A percentile compares a stretch with the other conserved stretches of the same genome.
Conservation (phyloP, 1,139 yeast species). For the Candida buenavistaensis region DNA sequence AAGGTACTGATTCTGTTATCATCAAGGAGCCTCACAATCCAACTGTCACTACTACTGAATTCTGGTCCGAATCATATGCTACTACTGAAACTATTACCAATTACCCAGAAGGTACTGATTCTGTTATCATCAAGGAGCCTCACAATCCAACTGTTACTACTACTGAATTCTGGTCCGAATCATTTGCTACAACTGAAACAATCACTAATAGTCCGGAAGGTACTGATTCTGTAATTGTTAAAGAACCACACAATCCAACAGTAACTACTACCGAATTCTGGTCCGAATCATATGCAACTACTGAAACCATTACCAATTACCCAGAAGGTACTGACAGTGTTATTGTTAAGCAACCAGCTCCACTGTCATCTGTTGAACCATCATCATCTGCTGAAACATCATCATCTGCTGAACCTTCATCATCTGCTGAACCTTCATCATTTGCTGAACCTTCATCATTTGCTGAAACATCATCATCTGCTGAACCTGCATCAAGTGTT, state of each 20-base stretch:
- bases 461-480: background rate
- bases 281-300: background rate
- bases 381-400: background rate
- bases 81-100: conserved; percentile 12
- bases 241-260: conserved; percentile 16
- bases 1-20: conserved; percentile 18
- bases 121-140: conserved; percentile 21
- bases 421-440: background rate
- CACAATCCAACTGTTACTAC: conserved; percentile 15
- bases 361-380: conserved; percentile 6
- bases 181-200: conserved; percentile 11
- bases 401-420: background rate
- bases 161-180: conserved; percentile 12
- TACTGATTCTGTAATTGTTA: conserved; percentile 16
- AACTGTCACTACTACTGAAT: conserved; percentile 12
- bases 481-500: background rate
- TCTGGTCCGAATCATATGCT: conserved; percentile 9
- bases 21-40: conserved; percentile 19
- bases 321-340: conserved; percentile 15
- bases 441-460: no score
- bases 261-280: conserved; percentile 7
- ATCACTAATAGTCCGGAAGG: conserved; percentile 11
- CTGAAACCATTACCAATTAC: background rate
- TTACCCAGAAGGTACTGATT: conserved; percentile 16
- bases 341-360: conserved; percentile 18